Evolutionary conservation across 2,329 filamentous ascomycete genomes (phyloP).

Genomic region (Colletotrichum sp.): DNA sequence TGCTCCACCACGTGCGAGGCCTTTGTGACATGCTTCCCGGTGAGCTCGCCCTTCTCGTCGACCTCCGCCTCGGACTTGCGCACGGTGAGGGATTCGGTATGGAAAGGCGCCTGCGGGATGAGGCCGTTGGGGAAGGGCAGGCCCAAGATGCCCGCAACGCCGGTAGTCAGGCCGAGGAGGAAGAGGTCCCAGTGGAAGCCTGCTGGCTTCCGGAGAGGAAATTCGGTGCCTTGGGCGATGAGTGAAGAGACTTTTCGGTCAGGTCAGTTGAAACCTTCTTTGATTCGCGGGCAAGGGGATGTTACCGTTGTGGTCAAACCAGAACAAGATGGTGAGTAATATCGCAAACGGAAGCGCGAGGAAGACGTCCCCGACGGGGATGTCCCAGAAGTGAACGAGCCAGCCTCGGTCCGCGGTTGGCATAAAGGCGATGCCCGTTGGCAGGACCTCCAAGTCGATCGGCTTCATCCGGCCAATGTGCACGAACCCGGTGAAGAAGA

Average conservation of each 20-base stretch:
- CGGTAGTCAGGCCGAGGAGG: constrained; percentile 79
- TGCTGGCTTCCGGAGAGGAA: constrained; percentile 79
- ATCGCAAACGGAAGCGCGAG: constrained; percentile 87
- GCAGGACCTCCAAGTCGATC: constrained; percentile 73
- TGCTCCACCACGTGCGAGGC: constrained; percentile 76
- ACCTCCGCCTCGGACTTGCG: constrained; percentile 52
- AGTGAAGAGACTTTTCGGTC: constrained; percentile 72
- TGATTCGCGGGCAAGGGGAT: background rate
- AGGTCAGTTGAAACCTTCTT: rapidly evolving
- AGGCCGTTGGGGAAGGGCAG: constrained; percentile 84
- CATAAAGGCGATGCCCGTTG: constrained; percentile 78
- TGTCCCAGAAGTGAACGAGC: constrained; percentile 84
- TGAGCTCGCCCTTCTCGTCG: constrained; percentile 59
- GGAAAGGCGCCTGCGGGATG: constrained; percentile 84
- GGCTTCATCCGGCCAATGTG: constrained; percentile 83
- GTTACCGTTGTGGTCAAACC: constrained; percentile 86
- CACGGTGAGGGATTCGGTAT: constrained; percentile 80
- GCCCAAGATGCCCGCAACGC: constrained; percentile 75
- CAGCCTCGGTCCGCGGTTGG: constrained; percentile 77
- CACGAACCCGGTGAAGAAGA: constrained; percentile 91
- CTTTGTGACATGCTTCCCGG: constrained; percentile 59
- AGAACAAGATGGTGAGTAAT: constrained; percentile 84
- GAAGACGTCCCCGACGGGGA: constrained; percentile 76
- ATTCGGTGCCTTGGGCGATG: constrained; percentile 84
- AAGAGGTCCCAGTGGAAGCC: constrained; percentile 89